phyloP scores from a whole-genome alignment of 2,329 filamentous ascomycete genomes.

The Clonostachys rosea region DNA sequence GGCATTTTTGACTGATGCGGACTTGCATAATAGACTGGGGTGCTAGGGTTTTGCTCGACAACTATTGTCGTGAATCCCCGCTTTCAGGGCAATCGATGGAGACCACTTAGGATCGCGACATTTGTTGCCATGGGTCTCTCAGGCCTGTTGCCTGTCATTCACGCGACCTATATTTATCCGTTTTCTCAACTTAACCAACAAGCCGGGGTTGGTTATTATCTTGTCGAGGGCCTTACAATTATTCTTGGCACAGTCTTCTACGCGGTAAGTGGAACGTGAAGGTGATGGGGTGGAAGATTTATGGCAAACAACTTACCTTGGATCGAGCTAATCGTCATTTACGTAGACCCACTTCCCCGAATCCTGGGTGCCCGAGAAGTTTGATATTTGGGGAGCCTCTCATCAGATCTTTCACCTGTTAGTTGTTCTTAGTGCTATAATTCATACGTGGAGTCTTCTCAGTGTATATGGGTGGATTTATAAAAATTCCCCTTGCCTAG shows the following conservation, averaged over 20 bases:
- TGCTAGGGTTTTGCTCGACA: conserved; percentile 22
- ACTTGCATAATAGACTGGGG: conserved; percentile 18
- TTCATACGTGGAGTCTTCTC: conserved; percentile 29
- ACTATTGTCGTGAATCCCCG: conserved; percentile 24
- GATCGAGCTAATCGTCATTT: neutral
- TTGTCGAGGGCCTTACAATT: conserved; percentile 29
- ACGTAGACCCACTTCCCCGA: conserved; percentile 33
- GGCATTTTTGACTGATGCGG: no score
- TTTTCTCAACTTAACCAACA: conserved; percentile 29
- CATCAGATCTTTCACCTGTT: conserved; percentile 40
- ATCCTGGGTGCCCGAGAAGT: conserved; percentile 27
- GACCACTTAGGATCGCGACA: conserved; percentile 23
- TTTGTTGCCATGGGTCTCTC: conserved; percentile 31
- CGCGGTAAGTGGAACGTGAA: conserved; percentile 20
- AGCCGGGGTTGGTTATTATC: conserved; percentile 31
- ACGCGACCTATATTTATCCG: conserved; percentile 27
- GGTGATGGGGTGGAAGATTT: neutral
- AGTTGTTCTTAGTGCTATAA: conserved; percentile 29
- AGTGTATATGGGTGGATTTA: conserved; percentile 13
- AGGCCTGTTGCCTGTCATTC: conserved; percentile 29
- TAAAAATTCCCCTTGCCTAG: neutral
- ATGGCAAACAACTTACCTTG: neutral
- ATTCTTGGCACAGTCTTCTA: conserved; percentile 28
- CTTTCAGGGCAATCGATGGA: conserved; percentile 24
- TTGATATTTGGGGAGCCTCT: conserved; percentile 36